These are phyloP conservation scores for Gentiana dahurica DNA, from an alignment of 257 asterid species.

Conservation along the genomic window DNA sequence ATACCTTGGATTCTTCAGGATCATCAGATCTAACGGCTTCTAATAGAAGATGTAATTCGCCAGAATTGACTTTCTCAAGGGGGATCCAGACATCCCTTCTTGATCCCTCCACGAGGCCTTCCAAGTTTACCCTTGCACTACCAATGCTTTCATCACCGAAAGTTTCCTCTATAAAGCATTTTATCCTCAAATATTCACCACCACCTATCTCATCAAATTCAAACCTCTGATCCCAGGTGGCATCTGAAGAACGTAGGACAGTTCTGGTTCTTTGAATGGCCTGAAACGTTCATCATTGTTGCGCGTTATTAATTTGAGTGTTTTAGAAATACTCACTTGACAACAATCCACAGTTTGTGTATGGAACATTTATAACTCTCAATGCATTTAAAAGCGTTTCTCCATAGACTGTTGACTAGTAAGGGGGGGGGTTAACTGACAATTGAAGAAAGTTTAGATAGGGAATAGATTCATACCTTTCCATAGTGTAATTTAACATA, in stretches of 20 bases:
- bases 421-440: not conserved
- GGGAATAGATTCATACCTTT: slow-evolving; percentile 38
- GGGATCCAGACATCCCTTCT: slow-evolving; percentile 71
- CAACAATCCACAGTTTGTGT: not conserved
- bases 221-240: slow-evolving; percentile 81
- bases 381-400: not conserved
- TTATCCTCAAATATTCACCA: slow-evolving; percentile 80
- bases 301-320: not conserved
- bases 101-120: slow-evolving; percentile 86
- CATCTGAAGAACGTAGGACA: slow-evolving; percentile 56
- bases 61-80: slow-evolving; percentile 83
- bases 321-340: not conserved
- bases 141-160: slow-evolving; percentile 91
- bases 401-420: too few species aligned
- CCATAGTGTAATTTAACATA: slow-evolving; percentile 82
- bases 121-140: slow-evolving; percentile 88
- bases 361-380: not conserved
- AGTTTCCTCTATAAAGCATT: slow-evolving; percentile 69
- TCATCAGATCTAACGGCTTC: slow-evolving; percentile 60
- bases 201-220: slow-evolving; percentile 86
- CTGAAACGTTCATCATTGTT: slow-evolving; percentile 24
- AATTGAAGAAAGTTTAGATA: not conserved
- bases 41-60: slow-evolving; percentile 78
- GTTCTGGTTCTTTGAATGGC: slow-evolving; percentile 47
- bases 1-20: slow-evolving; percentile 50